Evolutionary conservation across 2,329 filamentous ascomycete genomes (phyloP).

Genomic region (Rhynchosporium graminicola): DNA sequence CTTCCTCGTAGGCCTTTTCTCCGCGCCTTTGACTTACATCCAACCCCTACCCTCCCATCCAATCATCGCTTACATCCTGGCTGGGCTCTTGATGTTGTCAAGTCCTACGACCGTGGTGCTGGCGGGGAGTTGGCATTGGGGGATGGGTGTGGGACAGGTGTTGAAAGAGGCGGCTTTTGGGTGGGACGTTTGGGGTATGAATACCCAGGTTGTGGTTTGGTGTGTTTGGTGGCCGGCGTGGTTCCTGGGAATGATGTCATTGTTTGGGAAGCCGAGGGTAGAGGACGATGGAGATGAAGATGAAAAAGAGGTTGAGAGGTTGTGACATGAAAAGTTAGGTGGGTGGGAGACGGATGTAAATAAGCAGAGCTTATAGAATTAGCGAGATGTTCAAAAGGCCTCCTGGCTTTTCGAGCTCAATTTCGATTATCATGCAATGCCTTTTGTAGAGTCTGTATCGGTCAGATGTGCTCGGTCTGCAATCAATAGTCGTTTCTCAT

Average conservation of each 20-base stretch:
- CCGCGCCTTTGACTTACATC: conserved; percentile 77
- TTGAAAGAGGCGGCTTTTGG: conserved; percentile 77
- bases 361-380: background rate
- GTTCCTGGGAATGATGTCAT: conserved; percentile 63
- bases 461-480: too few species aligned
- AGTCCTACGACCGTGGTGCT: conserved; percentile 61
- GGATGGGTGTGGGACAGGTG: conserved; percentile 55
- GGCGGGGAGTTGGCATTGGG: conserved; percentile 49
- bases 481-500: too few species aligned
- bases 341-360: conserved; percentile 1
- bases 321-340: background rate
- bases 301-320: background rate
- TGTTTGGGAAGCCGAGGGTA: conserved; percentile 46
- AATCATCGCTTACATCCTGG: conserved; percentile 46
- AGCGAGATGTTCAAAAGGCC: background rate
- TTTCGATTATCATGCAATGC: too few species aligned
- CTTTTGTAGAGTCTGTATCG: too few species aligned
- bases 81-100: conserved; percentile 57
- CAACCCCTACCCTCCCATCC: conserved; percentile 48
- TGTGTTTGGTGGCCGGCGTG: conserved; percentile 95
- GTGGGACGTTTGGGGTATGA: conserved; percentile 88
- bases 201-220: conserved; percentile 88
- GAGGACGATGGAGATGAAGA: conserved; percentile 16
- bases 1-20: conserved; percentile 78
- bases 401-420: too few species aligned